Conservation (phyloP, 2,329 filamentous ascomycete species). For the Verticillium albo-atrum region DNA sequence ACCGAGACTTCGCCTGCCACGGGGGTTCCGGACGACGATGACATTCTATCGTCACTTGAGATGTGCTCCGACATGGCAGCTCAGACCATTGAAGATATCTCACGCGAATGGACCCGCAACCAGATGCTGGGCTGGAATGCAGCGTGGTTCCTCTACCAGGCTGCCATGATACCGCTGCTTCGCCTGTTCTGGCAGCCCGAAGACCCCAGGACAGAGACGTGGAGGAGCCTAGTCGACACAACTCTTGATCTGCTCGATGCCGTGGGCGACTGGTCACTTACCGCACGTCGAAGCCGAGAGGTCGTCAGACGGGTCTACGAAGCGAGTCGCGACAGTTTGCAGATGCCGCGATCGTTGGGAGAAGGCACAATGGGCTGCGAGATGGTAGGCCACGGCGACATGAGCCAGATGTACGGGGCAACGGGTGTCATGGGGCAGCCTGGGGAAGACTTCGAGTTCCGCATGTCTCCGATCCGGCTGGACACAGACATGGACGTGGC, state of each 20-base stretch:
- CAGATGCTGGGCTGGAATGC: conserved; percentile 79
- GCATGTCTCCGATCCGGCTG: conserved; percentile 47
- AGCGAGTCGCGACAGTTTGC: conserved; percentile 37
- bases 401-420: not conserved
- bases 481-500: conserved; percentile 48
- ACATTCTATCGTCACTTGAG: conserved; percentile 64
- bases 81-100: conserved; percentile 68
- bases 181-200: conserved; percentile 66
- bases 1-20: conserved; percentile 25
- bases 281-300: conserved; percentile 57
- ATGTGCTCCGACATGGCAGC: conserved; percentile 68
- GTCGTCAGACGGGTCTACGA: conserved; percentile 62
- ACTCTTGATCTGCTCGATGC: conserved; percentile 57
- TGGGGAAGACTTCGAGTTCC: conserved; percentile 30
- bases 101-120: conserved; percentile 64
- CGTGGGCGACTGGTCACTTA: conserved; percentile 62
- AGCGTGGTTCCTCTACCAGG: conserved; percentile 78
- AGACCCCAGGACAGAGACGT: conserved; percentile 41
- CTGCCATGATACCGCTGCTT: conserved; percentile 72
- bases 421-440: conserved; percentile 23
- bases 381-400: conserved; percentile 23
- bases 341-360: conserved; percentile 20
- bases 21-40: conserved; percentile 39
- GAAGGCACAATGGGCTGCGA: conserved; percentile 18
- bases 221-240: conserved; percentile 53